Percentiles rank a stretch among this genome's conserved stretches.
phyloP scores from a whole-genome alignment of 75 land plant genomes.

The Picea glauca region DNA sequence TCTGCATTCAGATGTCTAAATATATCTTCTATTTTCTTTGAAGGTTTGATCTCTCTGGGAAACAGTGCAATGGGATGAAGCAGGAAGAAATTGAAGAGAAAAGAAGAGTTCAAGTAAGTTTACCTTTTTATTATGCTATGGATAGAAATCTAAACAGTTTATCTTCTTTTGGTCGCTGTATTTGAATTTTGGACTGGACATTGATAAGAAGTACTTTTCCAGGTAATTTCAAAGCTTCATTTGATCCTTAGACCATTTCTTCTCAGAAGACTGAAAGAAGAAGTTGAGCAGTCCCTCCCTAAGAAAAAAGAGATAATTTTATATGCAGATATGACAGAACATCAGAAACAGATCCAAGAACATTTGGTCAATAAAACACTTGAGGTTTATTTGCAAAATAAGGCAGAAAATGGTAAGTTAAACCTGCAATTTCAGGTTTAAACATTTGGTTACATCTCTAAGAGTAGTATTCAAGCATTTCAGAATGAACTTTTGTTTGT shows the following conservation, averaged over 20 bases:
- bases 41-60: slow-evolving; percentile 41
- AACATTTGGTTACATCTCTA: not conserved
- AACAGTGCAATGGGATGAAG: not conserved
- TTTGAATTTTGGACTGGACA: not conserved
- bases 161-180: no score
- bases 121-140: not conserved
- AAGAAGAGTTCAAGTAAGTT: slow-evolving; percentile 29
- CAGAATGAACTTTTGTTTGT: not conserved
- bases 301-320: slow-evolving; percentile 42
- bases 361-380: slow-evolving; percentile 28
- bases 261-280: slow-evolving; percentile 38
- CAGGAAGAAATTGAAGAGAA: slow-evolving; percentile 28
- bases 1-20: no score
- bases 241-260: slow-evolving; percentile 38
- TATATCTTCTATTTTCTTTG: no score
- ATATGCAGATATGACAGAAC: slow-evolving; percentile 35
- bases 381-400: slow-evolving; percentile 25
- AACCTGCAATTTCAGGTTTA: not conserved
- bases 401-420: slow-evolving; percentile 1
- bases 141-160: no score
- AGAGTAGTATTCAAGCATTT: no score
- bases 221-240: slow-evolving; percentile 12
- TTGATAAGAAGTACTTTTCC: not conserved
- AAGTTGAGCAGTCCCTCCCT: slow-evolving; percentile 44
- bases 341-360: slow-evolving; percentile 29